Percentiles rank a stretch among this genome's conserved stretches.
Conservation (phyloP, 2,329 filamentous ascomycete species). For the Monosporascus sp. region DNA sequence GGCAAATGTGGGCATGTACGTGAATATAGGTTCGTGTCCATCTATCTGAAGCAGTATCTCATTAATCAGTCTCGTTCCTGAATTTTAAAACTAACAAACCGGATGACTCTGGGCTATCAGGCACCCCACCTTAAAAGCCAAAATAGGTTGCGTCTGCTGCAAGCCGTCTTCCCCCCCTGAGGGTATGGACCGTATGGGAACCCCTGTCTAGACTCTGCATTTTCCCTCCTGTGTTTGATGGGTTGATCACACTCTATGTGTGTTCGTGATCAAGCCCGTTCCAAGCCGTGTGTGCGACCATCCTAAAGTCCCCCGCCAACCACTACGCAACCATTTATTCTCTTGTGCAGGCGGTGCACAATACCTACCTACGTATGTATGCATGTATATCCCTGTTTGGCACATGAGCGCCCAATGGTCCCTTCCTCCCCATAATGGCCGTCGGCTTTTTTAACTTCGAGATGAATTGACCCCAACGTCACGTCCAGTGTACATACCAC, state of each 20-base stretch:
- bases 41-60: not conserved
- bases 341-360: no score
- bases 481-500: constrained; percentile 12
- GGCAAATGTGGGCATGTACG: not conserved
- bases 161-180: not conserved
- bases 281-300: no score
- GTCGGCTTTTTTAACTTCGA: not conserved
- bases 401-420: not conserved
- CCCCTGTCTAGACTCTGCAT: no score
- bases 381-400: not conserved
- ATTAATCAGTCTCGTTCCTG: not conserved
- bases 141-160: not conserved
- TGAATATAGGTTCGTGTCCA: not conserved
- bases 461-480: constrained; percentile 15
- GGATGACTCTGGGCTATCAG: not conserved
- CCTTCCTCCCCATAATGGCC: not conserved
- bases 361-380: no score
- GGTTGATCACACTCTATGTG: no score
- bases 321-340: not conserved
- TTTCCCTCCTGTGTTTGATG: no score
- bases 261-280: no score
- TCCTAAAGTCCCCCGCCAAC: not conserved
- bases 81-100: not conserved
- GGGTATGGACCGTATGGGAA: no score
- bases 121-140: not conserved